Evolutionary conservation across 164 flowering plant genomes (phyloP).

Genomic region (Tetracentron sinense): DNA sequence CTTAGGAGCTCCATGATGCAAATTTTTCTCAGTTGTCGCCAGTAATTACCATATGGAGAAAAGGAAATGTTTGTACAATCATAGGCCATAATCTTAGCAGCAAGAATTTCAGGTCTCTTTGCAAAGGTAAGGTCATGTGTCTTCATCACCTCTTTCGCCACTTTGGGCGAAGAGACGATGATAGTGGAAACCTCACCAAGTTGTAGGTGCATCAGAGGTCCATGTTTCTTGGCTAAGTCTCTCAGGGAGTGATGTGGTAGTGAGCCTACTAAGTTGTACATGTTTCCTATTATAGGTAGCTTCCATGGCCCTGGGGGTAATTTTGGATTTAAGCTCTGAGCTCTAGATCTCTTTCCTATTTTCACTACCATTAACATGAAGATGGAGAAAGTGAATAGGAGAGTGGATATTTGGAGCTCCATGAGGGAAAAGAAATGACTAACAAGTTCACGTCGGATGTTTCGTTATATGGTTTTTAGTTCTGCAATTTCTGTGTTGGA

Average conservation of each 20-base stretch:
- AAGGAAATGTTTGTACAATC: constrained; percentile 17
- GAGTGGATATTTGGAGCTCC: not conserved
- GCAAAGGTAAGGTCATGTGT: constrained; percentile 23
- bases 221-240: constrained; percentile 18
- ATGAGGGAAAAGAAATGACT: not conserved
- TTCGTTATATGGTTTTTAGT: too few species aligned
- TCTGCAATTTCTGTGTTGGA: too few species aligned
- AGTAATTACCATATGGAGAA: constrained; percentile 34
- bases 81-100: constrained; percentile 7
- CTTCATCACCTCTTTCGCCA: constrained; percentile 21
- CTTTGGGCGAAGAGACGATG: constrained; percentile 21
- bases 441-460: too few species aligned
- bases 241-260: constrained; percentile 15
- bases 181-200: constrained; percentile 12
- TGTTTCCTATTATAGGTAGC: constrained; percentile 25
- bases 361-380: constrained; percentile 2
- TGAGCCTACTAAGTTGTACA: constrained; percentile 15
- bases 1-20: constrained; percentile 29
- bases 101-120: constrained; percentile 8
- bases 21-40: constrained; percentile 37
- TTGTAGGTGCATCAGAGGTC: constrained; percentile 20
- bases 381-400: constrained; percentile 6
- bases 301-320: constrained; percentile 22
- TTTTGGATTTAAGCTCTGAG: constrained; percentile 5
- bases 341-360: not conserved